Percentiles rank a stretch among this genome's conserved stretches.
Evolutionary conservation across 73 alveolate species (phyloP).

Genomic region (Paramecium biaurelia): DNA sequence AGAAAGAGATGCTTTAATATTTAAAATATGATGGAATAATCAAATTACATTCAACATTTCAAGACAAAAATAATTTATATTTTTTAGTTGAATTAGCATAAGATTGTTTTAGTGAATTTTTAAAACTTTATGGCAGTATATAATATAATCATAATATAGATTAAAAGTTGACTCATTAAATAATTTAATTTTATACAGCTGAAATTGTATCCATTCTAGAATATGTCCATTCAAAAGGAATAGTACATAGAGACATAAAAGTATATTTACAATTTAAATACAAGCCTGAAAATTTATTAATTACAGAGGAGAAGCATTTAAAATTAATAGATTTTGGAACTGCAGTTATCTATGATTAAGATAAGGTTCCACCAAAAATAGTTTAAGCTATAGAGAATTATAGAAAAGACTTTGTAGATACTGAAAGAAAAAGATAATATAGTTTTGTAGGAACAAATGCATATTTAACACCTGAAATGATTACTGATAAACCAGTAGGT

Average conservation of each 20-base stretch:
- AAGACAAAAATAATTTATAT: constrained; percentile 33
- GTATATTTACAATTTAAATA: neutral
- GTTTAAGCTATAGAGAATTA: neutral
- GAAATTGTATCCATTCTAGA: constrained; percentile 57
- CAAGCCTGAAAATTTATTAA: constrained; percentile 90
- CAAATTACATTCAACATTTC: constrained; percentile 13
- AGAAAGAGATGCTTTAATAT: constrained; percentile 46
- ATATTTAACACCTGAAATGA: constrained; percentile 81
- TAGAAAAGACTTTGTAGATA: constrained; percentile 11
- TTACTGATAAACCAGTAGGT: constrained; percentile 62
- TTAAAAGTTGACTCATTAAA: neutral
- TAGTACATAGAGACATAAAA: constrained; percentile 78
- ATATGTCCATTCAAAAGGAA: constrained; percentile 44
- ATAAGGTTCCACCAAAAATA: neutral
- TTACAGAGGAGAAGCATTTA: constrained; percentile 76
- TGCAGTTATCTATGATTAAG: neutral
- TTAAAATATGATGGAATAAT: constrained; percentile 60
- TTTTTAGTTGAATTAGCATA: constrained; percentile 50
- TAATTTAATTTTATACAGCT: constrained; percentile 63
- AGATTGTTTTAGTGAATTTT: constrained; percentile 25
- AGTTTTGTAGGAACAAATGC: constrained; percentile 78
- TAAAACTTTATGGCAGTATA: neutral
- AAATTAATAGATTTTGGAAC: constrained; percentile 91
- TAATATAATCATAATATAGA: neutral
- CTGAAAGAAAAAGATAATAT: neutral